Evolutionary conservation across 306 rosid genomes (phyloP).

Genomic region (Vigna unguiculata): DNA sequence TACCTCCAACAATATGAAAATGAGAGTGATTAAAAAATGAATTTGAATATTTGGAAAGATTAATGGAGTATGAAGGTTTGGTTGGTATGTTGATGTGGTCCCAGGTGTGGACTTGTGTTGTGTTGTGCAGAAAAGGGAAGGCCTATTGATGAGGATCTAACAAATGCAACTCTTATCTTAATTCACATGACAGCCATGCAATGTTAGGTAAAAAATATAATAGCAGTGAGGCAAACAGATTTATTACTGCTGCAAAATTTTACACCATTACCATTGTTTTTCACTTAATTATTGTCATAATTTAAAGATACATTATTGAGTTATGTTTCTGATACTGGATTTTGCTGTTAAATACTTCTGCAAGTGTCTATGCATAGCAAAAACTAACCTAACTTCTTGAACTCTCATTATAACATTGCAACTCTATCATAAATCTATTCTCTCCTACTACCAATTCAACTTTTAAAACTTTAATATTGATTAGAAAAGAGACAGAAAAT

Average conservation of each 20-base stretch:
- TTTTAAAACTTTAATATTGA: not conserved
- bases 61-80: slow-evolving; percentile 32
- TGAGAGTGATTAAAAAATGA: no score
- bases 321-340: not conserved
- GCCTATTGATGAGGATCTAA: slow-evolving; percentile 46
- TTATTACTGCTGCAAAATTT: slow-evolving; percentile 26
- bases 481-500: not conserved
- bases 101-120: slow-evolving; percentile 18
- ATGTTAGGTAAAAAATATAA: slow-evolving; percentile 52
- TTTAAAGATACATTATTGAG: not conserved
- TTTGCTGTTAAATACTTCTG: not conserved
- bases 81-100: slow-evolving; percentile 46
- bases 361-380: not conserved
- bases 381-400: not conserved
- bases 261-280: not conserved
- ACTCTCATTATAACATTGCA: not conserved
- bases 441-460: not conserved
- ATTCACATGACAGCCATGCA: slow-evolving; percentile 62
- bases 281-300: slow-evolving; percentile 1
- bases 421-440: slow-evolving; percentile 7
- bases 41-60: no score
- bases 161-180: slow-evolving; percentile 37
- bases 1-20: no score
- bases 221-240: slow-evolving; percentile 36
- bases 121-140: slow-evolving; percentile 46